These are phyloP conservation scores for Linnemannia elongata DNA, from an alignment of 192 early-diverging fungal genomes.

Conservation along the genomic window DNA sequence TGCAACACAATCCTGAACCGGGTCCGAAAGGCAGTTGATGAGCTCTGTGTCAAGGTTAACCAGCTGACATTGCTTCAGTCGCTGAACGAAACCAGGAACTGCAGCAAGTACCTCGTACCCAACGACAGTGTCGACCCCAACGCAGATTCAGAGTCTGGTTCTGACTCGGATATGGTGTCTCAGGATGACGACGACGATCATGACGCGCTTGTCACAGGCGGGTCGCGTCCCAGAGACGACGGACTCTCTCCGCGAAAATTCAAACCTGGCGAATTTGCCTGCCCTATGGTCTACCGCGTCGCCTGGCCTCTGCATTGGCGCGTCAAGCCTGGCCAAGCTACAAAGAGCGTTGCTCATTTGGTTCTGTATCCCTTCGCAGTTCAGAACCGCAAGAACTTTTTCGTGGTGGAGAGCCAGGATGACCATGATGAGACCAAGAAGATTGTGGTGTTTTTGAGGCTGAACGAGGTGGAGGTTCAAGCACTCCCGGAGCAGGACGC, in stretches of 20 bases:
- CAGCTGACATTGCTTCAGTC: constrained; percentile 71
- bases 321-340: constrained; percentile 73
- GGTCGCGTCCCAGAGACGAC: constrained; percentile 16
- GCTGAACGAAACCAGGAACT: constrained; percentile 71
- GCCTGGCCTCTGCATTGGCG: constrained; percentile 83
- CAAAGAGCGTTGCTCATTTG: constrained; percentile 68
- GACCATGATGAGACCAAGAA: constrained; percentile 70
- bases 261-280: constrained; percentile 77
- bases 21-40: constrained; percentile 66
- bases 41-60: constrained; percentile 77
- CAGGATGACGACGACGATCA: constrained; percentile 75
- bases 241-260: constrained; percentile 59
- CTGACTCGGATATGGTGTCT: constrained; percentile 64
- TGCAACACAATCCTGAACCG: constrained; percentile 67
- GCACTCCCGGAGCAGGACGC: constrained; percentile 15
- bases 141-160: constrained; percentile 42
- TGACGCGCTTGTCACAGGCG: constrained; percentile 54
- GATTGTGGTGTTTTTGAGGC: constrained; percentile 45
- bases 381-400: constrained; percentile 81
- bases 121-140: constrained; percentile 30
- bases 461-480: constrained; percentile 52
- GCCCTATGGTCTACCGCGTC: constrained; percentile 72
- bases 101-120: constrained; percentile 65
- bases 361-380: constrained; percentile 73
- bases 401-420: constrained; percentile 69